phyloP scores from a whole-genome alignment of 345 rosid species.

The Eucalyptus cladocalyx region DNA sequence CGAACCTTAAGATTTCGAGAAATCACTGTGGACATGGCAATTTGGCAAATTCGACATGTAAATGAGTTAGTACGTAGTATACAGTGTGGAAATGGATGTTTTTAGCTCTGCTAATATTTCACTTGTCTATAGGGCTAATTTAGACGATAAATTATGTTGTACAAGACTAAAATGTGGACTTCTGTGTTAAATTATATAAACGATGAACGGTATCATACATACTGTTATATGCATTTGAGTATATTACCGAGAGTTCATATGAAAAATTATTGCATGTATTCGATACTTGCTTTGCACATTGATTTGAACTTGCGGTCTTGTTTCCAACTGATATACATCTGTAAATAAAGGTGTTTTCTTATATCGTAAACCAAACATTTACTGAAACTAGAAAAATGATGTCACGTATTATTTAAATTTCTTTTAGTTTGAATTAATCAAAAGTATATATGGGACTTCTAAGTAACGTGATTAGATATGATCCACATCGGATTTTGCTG shows the following conservation, averaged over 20 bases:
- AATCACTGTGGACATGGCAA: background rate
- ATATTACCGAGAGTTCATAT: background rate
- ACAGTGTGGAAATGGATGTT: background rate
- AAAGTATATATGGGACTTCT: background rate
- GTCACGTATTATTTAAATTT: background rate
- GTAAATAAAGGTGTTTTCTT: background rate
- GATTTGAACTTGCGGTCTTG: background rate
- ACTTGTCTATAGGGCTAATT: background rate
- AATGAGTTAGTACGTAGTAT: background rate
- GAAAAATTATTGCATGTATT: background rate
- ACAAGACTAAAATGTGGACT: background rate
- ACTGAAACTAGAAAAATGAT: background rate
- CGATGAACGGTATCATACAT: background rate
- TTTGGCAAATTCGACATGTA: background rate
- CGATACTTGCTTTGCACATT: background rate
- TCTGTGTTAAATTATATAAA: background rate
- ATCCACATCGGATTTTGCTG: background rate
- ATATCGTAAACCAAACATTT: background rate
- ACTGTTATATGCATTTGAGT: background rate
- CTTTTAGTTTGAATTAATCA: background rate
- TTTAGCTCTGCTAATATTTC: background rate
- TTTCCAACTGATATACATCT: background rate
- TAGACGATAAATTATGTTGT: background rate
- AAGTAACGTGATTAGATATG: background rate
- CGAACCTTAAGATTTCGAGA: background rate